Percentiles rank a stretch among this genome's conserved stretches.
These are phyloP conservation scores for Sporothrix variecibatus DNA, from an alignment of 2,329 filamentous ascomycete species.

Conservation along the genomic window DNA sequence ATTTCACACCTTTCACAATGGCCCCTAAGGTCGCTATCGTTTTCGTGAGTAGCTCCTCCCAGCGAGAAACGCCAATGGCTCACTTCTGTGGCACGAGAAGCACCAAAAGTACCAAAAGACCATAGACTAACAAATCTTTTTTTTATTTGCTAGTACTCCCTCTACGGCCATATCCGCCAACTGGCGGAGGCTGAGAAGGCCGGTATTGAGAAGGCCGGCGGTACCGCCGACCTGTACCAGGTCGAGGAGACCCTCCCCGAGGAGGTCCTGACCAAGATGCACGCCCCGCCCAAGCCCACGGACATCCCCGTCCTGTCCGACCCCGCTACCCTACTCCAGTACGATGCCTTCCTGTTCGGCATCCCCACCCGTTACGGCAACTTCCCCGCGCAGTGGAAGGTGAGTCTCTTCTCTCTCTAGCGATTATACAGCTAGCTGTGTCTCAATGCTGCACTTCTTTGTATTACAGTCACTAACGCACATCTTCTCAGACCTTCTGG, in stretches of 20 bases:
- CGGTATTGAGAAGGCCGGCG: conserved; percentile 86
- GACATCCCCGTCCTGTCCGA: conserved; percentile 65
- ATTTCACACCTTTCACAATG: conserved; percentile 56
- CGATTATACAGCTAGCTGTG: background rate
- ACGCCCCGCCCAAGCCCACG: conserved; percentile 75
- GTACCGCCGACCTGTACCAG: conserved; percentile 80
- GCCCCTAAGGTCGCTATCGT: conserved; percentile 91
- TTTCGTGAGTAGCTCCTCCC: conserved; percentile 61
- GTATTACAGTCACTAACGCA: background rate
- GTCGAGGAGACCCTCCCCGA: conserved; percentile 82
- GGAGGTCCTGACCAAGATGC: conserved; percentile 86
- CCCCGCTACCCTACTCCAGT: conserved; percentile 63
- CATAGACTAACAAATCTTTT: conserved; percentile 1
- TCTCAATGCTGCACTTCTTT: background rate
- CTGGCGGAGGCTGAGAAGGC: conserved; percentile 88
- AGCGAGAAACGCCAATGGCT: background rate
- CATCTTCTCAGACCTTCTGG: conserved; percentile 66
- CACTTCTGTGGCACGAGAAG: background rate
- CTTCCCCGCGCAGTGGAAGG: conserved; percentile 95
- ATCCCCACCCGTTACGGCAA: conserved; percentile 96
- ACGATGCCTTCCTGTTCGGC: conserved; percentile 89
- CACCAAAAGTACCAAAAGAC: background rate
- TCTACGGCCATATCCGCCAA: conserved; percentile 86
- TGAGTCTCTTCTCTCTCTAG: conserved; percentile 30
- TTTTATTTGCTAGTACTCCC: conserved; percentile 73